These are phyloP conservation scores for Plasmodium chabaudi DNA, from an alignment of 169 alveolate genomes.

Conservation along the genomic window DNA sequence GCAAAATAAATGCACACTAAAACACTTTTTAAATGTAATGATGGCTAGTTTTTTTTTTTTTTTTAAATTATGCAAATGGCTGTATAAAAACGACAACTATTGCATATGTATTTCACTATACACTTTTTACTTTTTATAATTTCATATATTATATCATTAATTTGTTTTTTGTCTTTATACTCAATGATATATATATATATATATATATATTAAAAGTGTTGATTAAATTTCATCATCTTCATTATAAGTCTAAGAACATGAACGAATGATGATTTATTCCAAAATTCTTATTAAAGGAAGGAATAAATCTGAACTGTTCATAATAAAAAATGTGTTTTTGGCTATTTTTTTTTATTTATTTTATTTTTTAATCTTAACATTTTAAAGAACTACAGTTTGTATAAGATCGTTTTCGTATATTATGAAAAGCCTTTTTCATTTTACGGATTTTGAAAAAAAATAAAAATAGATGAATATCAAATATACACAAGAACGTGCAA, in stretches of 20 bases:
- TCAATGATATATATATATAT: neutral
- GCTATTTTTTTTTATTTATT: conserved; percentile 11
- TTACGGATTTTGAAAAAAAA: neutral
- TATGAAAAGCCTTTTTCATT: conserved; percentile 13
- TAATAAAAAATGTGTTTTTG: neutral
- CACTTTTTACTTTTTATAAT: too few relatives aligned
- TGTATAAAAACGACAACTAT: too few relatives aligned
- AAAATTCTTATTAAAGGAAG: conserved; percentile 65
- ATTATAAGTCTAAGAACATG: conserved; percentile 9
- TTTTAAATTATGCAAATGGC: too few relatives aligned
- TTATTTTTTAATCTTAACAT: neutral
- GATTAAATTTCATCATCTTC: conserved; percentile 23
- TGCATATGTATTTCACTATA: too few relatives aligned
- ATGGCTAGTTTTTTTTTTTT: too few relatives aligned
- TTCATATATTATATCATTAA: too few relatives aligned
- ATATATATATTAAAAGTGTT: neutral
- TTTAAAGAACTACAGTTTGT: neutral
- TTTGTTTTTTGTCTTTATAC: too few relatives aligned
- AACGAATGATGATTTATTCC: conserved; percentile 77
- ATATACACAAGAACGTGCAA: neutral
- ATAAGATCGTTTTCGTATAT: neutral
- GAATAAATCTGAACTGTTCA: conserved; percentile 75
- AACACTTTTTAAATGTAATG: too few relatives aligned
- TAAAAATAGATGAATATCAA: neutral
- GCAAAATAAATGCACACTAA: too few relatives aligned